Evolutionary conservation across 2,329 filamentous ascomycete species (phyloP), one percentile per base, ranked within the genome.

Genomic region (Curvularia hawaiiensis): DNA sequence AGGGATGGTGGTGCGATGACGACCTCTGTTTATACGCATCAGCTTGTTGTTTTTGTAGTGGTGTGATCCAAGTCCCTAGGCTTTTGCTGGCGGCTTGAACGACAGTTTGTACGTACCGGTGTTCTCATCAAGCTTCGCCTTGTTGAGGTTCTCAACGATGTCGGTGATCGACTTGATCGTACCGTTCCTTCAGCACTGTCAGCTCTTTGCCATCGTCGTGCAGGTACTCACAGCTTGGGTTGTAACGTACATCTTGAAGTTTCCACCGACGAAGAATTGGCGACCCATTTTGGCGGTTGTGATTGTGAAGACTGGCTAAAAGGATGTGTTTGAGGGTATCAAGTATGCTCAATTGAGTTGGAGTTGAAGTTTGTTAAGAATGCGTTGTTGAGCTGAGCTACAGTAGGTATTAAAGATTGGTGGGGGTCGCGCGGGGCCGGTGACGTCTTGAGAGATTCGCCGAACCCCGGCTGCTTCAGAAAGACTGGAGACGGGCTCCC

Each of bases 181-280:
- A 79, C 95, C 94, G 84, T 99, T 99, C 93, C 93, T 97, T 73
- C 57, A 62, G 50, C 39, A 49, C 31, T 47, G 66, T 72, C 54
- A 68, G 67, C 39, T 38, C 47, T 61, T 63, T 43, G 38, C 40
- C 24, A 20, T 30, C 47, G 33, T 46, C 44, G 46, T 50, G 39
- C 50, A 43, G 24, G 51, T 41, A 65, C 69, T 70, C 62, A 70
- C 62, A 57, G 65, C 64, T 61, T 62, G 63, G 40, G 56, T 66
- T 22, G 56, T 59, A 39, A 67, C 71, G 22, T 83, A 96, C 93
- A 98, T 98, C 87, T 99, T 98, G 85, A 98, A 98, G 89, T 99
- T 99, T 78, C 93, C 93, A 80, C 93, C 93, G 79, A 97, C 91
- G 80, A 97, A 96, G 85, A 96, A 97, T 84, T 92, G 90, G 84